Evolutionary conservation across 257 asterid genomes (phyloP).

Genomic region (Nicotiana paniculata): DNA sequence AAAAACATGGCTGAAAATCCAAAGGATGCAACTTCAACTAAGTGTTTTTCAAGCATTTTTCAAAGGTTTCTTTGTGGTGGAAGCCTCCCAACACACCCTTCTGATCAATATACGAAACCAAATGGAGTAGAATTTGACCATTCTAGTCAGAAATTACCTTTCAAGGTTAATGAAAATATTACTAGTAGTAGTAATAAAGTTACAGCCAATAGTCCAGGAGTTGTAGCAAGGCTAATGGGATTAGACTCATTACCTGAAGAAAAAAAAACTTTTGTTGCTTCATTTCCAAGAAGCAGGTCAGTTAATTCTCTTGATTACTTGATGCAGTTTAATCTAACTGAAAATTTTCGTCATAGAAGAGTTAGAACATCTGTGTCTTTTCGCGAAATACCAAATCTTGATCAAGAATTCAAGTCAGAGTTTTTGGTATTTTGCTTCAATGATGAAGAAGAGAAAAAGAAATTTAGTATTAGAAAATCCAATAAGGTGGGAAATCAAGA

Average conservation of each 20-base stretch:
- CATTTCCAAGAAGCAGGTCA: slow-evolving; percentile 47
- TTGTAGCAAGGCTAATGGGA: slow-evolving; percentile 65
- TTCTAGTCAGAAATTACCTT: neutral
- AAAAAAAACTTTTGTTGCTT: slow-evolving; percentile 26
- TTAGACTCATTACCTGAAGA: slow-evolving; percentile 41
- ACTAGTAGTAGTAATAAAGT: neutral
- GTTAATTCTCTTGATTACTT: slow-evolving; percentile 45
- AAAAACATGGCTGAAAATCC: slow-evolving; percentile 9
- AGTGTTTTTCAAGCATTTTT: slow-evolving; percentile 30
- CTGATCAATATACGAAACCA: slow-evolving; percentile 25
- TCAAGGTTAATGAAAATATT: neutral
- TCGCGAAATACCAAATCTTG: slow-evolving; percentile 17
- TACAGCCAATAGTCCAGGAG: slow-evolving; percentile 29
- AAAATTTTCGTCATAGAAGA: slow-evolving; percentile 35
- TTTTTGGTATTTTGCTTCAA: slow-evolving; percentile 4
- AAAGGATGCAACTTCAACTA: slow-evolving; percentile 8
- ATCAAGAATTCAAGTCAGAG: slow-evolving; percentile 6
- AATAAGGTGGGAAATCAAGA: neutral
- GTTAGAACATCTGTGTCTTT: slow-evolving; percentile 45
- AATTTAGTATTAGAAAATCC: neutral
- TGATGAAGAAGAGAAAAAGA: neutral
- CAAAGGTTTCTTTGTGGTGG: slow-evolving; percentile 34
- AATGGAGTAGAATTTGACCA: neutral
- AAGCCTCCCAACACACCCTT: slow-evolving; percentile 49
- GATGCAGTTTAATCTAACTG: slow-evolving; percentile 22